Evolutionary conservation across 2,329 filamentous ascomycete species (phyloP), one percentile per base, ranked within the genome.

Genomic region (Seiridium cupressi): DNA sequence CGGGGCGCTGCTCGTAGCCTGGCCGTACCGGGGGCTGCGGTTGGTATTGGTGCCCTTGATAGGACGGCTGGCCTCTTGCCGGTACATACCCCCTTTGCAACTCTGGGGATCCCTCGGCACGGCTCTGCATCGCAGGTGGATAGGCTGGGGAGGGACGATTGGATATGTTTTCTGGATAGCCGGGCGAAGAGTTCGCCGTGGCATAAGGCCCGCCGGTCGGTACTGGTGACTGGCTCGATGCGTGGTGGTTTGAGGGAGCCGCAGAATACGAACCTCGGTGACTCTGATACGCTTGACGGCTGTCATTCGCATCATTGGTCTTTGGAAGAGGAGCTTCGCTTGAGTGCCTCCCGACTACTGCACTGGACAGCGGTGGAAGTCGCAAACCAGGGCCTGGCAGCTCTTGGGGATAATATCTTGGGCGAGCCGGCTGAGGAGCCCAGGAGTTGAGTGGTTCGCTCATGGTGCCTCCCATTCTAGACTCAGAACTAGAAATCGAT

Each of bases 31-130:
- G 65, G 18, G 65, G 55, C 6, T 62, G 61, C 13, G 60, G 42
- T 55, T 62, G 60, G 18, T 26, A 26, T 26, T 26, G 18, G 18
- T 36, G 63, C 55, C 54, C 51, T 58, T 53, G 66, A 64, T 13
- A 66, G 62, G 13, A 63, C 51, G 51, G 57, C 62, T 34, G 60
- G 11, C 69, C 67, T 57, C 60, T 59, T 8, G 59, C 51, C 35
- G 63, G 55, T 32, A 32, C 26, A 32, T 49, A 49, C 11, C 26
- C 35, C n/a, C 47, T 26, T 32, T 49, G 32, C 35, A 32, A 49
- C 11, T 61, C 62, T 40, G 60, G 31, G 36, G 68, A 68, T 46
- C 63, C 65, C 18, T 66, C 61, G 18, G 61, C 64, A 32, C 66
- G 64, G 38, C 65, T 65, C 38, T 63, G 54, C 36, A 61, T 65